These are phyloP conservation scores for Solanum gandarillasii DNA, from an alignment of 257 asterid genomes.

Conservation along the genomic window DNA sequence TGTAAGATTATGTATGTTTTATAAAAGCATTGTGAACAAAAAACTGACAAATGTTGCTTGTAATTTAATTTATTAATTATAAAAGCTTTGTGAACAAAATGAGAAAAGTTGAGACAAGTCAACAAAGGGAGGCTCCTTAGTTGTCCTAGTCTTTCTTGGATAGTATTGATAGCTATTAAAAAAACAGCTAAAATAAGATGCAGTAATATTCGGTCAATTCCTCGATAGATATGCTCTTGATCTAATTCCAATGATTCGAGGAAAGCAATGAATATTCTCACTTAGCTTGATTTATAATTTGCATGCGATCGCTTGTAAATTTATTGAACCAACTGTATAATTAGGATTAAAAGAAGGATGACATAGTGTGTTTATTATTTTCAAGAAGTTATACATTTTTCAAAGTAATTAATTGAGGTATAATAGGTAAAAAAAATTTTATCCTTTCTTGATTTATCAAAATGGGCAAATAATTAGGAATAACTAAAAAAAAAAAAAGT, in stretches of 20 bases:
- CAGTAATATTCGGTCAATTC: neutral
- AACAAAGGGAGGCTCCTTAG: neutral
- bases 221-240: neutral
- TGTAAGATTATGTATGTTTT: neutral
- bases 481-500: too few relatives aligned
- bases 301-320: neutral
- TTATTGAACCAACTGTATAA: neutral
- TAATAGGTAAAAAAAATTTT: too few relatives aligned
- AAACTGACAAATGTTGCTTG: neutral
- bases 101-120: neutral
- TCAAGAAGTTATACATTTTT: too few relatives aligned
- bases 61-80: neutral
- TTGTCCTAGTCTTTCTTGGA: neutral
- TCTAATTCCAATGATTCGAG: neutral
- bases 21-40: neutral
- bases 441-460: too few relatives aligned
- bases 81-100: neutral
- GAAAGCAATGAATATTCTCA: neutral
- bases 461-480: fast-evolving
- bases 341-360: neutral
- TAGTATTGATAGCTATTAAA: neutral
- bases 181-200: too few relatives aligned
- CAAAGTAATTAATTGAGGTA: too few relatives aligned
- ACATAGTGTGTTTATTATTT: too few relatives aligned
- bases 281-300: neutral